These are phyloP conservation scores for Phallus indusiatus DNA, from an alignment of 768 basidiomycete species.

Conservation along the genomic window DNA sequence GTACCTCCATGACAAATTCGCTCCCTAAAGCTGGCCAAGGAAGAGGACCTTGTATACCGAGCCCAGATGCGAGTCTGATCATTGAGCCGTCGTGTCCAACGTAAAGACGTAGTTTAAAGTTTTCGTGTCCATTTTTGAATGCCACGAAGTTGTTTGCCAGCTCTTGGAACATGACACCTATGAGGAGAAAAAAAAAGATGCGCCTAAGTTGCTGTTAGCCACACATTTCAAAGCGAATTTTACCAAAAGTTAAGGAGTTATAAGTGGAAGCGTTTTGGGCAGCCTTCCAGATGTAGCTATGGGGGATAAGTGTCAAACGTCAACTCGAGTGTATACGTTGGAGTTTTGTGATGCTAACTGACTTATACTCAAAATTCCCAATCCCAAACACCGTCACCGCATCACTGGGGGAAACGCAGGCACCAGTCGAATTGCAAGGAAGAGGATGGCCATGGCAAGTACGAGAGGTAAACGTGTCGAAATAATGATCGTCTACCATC, in stretches of 20 bases:
- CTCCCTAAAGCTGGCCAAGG: slow-evolving; percentile 32
- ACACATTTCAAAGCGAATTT: background rate
- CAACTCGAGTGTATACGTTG: background rate
- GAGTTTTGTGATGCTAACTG: slow-evolving; percentile 5
- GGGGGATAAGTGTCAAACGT: background rate
- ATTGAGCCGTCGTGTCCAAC: slow-evolving; percentile 42
- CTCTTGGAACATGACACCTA: slow-evolving; percentile 40
- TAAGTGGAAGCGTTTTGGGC: slow-evolving; percentile 36
- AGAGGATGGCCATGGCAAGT: slow-evolving; percentile 36
- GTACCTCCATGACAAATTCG: slow-evolving; percentile 12
- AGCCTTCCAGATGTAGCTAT: slow-evolving; percentile 41
- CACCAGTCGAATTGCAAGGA: slow-evolving; percentile 34
- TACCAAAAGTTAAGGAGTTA: slow-evolving; percentile 36
- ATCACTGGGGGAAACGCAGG: slow-evolving; percentile 33
- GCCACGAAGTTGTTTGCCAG: slow-evolving; percentile 30
- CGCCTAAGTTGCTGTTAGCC: background rate
- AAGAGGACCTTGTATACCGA: slow-evolving; percentile 24
- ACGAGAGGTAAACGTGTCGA: slow-evolving; percentile 41
- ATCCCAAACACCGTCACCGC: slow-evolving; percentile 25
- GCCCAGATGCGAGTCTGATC: slow-evolving; percentile 31
- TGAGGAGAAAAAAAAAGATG: background rate
- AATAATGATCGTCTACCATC: slow-evolving; percentile 36
- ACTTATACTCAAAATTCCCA: slow-evolving; percentile 34
- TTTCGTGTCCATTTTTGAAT: slow-evolving; percentile 25
- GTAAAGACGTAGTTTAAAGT: slow-evolving; percentile 30